Conservation (phyloP, 345 rosid genomes). For the Odontarrhena argentea region DNA sequence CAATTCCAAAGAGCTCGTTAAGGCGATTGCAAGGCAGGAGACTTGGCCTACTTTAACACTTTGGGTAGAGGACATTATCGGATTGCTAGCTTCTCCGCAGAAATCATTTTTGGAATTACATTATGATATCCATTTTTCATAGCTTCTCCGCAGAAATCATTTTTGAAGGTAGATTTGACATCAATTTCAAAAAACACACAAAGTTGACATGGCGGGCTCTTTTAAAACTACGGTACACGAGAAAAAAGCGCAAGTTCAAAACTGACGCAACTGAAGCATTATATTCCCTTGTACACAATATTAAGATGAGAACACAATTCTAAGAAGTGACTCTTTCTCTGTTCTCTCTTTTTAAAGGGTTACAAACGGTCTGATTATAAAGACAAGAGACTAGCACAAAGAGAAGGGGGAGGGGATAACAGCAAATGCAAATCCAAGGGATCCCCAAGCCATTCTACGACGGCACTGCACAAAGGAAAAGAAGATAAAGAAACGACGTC, state of each 20-base stretch:
- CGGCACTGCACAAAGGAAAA: conserved; percentile 12
- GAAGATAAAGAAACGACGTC: not conserved
- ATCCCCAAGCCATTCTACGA: conserved; percentile 10
- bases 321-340: not conserved
- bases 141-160: too few relatives aligned
- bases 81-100: too few relatives aligned
- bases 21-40: too few relatives aligned
- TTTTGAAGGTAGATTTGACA: too few relatives aligned
- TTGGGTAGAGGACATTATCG: too few relatives aligned
- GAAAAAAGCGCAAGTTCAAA: not conserved
- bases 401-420: not conserved
- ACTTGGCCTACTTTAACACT: too few relatives aligned
- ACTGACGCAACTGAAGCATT: not conserved
- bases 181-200: not conserved
- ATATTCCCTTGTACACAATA: conserved; percentile 9
- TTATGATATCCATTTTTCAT: too few relatives aligned
- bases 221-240: not conserved
- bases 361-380: conserved; percentile 8
- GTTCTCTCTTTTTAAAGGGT: not conserved
- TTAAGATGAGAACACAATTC: not conserved
- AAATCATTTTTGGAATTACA: too few relatives aligned
- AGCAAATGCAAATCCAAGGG: not conserved
- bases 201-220: too few relatives aligned
- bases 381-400: not conserved
- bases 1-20: too few relatives aligned